Conservation (phyloP, 2,329 filamentous ascomycete species). For the Macrophomina pseudophaseolina region DNA sequence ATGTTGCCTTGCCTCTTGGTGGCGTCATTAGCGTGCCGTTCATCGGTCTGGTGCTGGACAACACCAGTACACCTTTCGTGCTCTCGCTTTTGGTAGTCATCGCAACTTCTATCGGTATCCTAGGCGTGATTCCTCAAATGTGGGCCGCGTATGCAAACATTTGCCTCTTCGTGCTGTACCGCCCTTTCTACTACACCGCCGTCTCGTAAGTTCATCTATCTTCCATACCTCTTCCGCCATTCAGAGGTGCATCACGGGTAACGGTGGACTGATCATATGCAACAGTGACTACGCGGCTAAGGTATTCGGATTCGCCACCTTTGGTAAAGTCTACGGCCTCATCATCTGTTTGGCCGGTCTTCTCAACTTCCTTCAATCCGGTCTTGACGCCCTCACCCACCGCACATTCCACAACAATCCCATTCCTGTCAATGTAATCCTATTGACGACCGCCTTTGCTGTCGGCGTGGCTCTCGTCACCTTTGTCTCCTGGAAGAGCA, state of each 20-base stretch:
- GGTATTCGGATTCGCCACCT: slow-evolving; percentile 89
- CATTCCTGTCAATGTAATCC: slow-evolving; percentile 73
- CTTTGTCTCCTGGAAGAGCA: slow-evolving; percentile 65
- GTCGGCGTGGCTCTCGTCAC: slow-evolving; percentile 70
- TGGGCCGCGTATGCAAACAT: slow-evolving; percentile 80
- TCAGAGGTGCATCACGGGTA: not conserved
- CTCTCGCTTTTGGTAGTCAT: slow-evolving; percentile 71
- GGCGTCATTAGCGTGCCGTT: slow-evolving; percentile 86
- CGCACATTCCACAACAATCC: slow-evolving; percentile 73
- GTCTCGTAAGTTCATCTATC: slow-evolving; percentile 62
- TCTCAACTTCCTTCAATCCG: slow-evolving; percentile 82
- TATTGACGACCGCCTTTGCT: slow-evolving; percentile 65
- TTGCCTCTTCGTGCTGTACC: slow-evolving; percentile 79
- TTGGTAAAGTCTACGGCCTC: slow-evolving; percentile 91
- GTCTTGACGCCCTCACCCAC: slow-evolving; percentile 78
- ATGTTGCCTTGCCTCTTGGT: slow-evolving; percentile 81
- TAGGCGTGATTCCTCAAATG: slow-evolving; percentile 73
- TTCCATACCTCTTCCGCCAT: too few relatives aligned
- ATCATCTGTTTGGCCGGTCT: slow-evolving; percentile 86
- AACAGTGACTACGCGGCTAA: slow-evolving; percentile 80
- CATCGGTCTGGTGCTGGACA: slow-evolving; percentile 80
- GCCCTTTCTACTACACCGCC: slow-evolving; percentile 89
- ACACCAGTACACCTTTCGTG: slow-evolving; percentile 72
- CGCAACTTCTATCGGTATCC: slow-evolving; percentile 75
- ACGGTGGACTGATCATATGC: slow-evolving; percentile 46